phyloP scores from a whole-genome alignment of 2,329 filamentous ascomycete species.

The Cladosporium sp. region DNA sequence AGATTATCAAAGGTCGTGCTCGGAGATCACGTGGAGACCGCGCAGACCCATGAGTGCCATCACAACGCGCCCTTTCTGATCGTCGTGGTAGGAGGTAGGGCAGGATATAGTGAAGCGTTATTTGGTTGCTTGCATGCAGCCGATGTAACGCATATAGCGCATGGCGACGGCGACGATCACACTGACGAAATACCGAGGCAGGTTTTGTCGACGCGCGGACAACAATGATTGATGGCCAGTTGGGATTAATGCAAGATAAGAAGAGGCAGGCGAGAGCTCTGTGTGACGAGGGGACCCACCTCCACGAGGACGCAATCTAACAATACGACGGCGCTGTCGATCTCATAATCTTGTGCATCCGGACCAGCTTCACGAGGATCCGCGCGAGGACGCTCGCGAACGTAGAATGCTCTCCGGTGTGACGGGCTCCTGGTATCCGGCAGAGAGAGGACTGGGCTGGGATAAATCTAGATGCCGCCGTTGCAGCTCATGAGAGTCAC shows the following conservation, averaged over 20 bases:
- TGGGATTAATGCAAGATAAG: background rate
- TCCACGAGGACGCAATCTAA: conserved; percentile 12
- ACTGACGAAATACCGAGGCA: background rate
- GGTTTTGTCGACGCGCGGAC: conserved; percentile 6
- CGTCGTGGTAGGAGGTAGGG: no score
- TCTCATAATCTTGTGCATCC: background rate
- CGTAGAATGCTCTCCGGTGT: background rate
- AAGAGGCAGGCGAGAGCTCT: background rate
- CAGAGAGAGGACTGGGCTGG: background rate
- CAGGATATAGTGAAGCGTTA: no score
- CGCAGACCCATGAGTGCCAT: no score
- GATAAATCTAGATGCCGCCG: background rate
- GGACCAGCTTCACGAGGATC: background rate
- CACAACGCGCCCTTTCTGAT: no score
- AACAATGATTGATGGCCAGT: no score
- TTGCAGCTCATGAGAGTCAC: background rate
- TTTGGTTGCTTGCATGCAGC: conserved; percentile 37
- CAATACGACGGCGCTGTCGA: conserved; percentile 7
- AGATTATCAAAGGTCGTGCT: no score
- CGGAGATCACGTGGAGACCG: no score
- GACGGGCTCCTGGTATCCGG: background rate
- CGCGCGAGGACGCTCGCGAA: background rate
- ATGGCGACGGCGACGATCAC: conserved; percentile 47
- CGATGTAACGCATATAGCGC: conserved; percentile 55
- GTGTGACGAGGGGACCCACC: conserved; percentile 3